Percentiles rank a stretch among this genome's conserved stretches.
Evolutionary conservation across 2,329 filamentous ascomycete genomes (phyloP).

Genomic region (Trichoderma koningii): DNA sequence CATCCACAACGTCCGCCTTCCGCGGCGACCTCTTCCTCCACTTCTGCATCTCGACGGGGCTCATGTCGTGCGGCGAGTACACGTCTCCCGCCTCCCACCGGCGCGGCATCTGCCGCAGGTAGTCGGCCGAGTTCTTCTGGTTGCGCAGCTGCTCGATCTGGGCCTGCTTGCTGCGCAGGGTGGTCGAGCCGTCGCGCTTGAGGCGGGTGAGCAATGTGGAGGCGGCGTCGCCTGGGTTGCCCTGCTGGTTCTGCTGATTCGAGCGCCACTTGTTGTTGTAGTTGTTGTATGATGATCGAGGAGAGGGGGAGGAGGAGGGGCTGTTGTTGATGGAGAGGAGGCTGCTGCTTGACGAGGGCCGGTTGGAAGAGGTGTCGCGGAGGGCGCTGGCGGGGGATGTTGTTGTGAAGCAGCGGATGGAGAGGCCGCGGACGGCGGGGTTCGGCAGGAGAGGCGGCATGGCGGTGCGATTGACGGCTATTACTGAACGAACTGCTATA

Average conservation of each 20-base stretch:
- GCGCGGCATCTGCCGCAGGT: slow-evolving; percentile 66
- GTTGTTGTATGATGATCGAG: slow-evolving; percentile 2
- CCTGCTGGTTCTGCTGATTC: not conserved
- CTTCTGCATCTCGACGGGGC: slow-evolving; percentile 75
- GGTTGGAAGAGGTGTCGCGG: slow-evolving; percentile 30
- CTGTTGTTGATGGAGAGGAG: slow-evolving; percentile 32
- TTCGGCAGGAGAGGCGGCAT: slow-evolving; percentile 48
- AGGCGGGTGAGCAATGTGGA: slow-evolving; percentile 36
- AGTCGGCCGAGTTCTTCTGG: slow-evolving; percentile 51
- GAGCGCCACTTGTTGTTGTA: no score
- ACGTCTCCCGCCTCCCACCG: slow-evolving; percentile 78
- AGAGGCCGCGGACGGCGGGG: slow-evolving; percentile 32
- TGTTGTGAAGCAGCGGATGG: slow-evolving; percentile 38
- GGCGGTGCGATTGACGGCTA: not conserved
- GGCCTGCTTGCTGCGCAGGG: slow-evolving; percentile 36
- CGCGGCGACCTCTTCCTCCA: slow-evolving; percentile 66
- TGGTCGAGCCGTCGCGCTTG: slow-evolving; percentile 31
- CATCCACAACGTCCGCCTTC: slow-evolving; percentile 73
- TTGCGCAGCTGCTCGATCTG: slow-evolving; percentile 45
- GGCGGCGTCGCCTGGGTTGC: slow-evolving; percentile 35
- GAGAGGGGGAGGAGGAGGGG: slow-evolving; percentile 1
- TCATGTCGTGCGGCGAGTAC: slow-evolving; percentile 88
- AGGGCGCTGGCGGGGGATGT: slow-evolving; percentile 34
- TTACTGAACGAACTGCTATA: no score
- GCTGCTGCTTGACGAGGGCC: slow-evolving; percentile 32